Conservation (phyloP, 2,329 filamentous ascomycete genomes). For the Fusarium beomiforme region DNA sequence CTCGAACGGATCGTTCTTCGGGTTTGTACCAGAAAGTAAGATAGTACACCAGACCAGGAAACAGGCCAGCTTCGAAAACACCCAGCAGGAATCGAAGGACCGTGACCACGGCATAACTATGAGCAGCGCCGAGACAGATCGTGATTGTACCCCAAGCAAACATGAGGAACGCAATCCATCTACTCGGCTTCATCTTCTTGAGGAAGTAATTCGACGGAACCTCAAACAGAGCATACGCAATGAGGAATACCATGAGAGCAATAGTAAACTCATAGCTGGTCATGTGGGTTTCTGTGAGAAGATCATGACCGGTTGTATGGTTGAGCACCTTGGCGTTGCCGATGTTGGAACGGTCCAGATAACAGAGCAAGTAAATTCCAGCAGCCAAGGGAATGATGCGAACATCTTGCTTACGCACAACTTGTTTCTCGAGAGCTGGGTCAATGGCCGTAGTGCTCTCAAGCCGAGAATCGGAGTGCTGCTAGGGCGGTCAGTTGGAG, state of each 20-base stretch:
- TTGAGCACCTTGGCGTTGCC: slow-evolving; percentile 53
- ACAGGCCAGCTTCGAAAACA: slow-evolving; percentile 45
- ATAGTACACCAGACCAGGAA: slow-evolving; percentile 40
- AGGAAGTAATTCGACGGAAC: slow-evolving; percentile 58
- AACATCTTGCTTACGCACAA: slow-evolving; percentile 31
- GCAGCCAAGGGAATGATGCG: slow-evolving; percentile 39
- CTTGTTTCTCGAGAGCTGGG: slow-evolving; percentile 6
- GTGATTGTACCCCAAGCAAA: slow-evolving; percentile 51
- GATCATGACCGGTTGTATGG: slow-evolving; percentile 46
- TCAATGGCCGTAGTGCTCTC: slow-evolving; percentile 12
- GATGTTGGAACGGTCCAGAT: slow-evolving; percentile 63
- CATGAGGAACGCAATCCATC: slow-evolving; percentile 52
- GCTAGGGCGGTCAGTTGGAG: slow-evolving; percentile 4
- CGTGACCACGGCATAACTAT: slow-evolving; percentile 46
- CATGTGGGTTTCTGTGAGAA: slow-evolving; percentile 57
- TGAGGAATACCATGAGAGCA: slow-evolving; percentile 49
- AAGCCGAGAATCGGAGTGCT: slow-evolving; percentile 13
- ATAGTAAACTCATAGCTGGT: slow-evolving; percentile 66
- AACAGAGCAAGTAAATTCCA: slow-evolving; percentile 53
- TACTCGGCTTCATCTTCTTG: slow-evolving; percentile 59
- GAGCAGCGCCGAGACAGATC: slow-evolving; percentile 54
- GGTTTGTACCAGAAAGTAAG: slow-evolving; percentile 78
- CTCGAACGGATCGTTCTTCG: slow-evolving; percentile 71
- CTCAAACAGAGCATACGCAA: slow-evolving; percentile 67
- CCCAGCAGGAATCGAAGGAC: slow-evolving; percentile 46